phyloP scores from a whole-genome alignment of 2,329 filamentous ascomycete species.

The Calonectria pteridis region DNA sequence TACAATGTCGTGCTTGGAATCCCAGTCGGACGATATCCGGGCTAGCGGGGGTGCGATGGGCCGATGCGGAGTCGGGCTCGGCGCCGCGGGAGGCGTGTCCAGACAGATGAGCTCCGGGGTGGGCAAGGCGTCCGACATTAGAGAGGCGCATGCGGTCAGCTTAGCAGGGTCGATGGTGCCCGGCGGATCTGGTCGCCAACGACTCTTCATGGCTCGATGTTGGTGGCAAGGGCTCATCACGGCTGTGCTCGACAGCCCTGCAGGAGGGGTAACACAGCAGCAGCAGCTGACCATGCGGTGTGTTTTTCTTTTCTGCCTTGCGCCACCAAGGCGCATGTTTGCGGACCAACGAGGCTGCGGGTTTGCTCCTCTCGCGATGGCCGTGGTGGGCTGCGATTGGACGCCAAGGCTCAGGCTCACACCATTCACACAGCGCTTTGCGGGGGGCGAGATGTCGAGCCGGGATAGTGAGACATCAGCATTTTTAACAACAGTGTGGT shows the following conservation, averaged over 20 bases:
- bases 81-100: neutral
- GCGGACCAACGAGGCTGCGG: neutral
- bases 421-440: neutral
- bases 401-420: neutral
- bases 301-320: neutral
- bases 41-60: neutral
- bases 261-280: neutral
- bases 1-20: neutral
- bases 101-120: neutral
- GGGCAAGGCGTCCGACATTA: neutral
- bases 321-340: neutral
- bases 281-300: neutral
- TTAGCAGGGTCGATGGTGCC: neutral
- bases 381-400: neutral
- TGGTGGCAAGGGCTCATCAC: neutral
- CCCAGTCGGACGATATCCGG: slow-evolving; percentile 2
- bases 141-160: neutral
- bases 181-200: neutral
- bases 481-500: neutral
- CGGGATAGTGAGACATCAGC: neutral
- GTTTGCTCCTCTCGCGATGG: neutral
- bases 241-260: neutral
- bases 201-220: neutral
- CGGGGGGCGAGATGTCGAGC: neutral
- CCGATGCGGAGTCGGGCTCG: neutral